A percentile compares a stretch with the other conserved stretches of the same genome.
Conservation (phyloP, 345 rosid species). For the Lepidium sativum region DNA sequence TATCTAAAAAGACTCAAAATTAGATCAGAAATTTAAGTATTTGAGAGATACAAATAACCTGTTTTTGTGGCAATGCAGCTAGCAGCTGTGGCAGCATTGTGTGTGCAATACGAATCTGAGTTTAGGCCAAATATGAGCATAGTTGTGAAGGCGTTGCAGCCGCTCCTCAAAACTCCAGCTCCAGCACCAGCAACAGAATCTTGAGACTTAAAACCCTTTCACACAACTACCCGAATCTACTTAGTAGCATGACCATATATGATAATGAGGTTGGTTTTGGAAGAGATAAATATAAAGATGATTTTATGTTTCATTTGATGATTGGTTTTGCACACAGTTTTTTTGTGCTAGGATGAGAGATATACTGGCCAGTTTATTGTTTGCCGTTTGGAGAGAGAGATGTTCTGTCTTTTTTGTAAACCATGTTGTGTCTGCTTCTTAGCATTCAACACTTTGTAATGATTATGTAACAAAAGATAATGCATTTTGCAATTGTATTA, state of each 20-base stretch:
- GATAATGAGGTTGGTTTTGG: slow-evolving; percentile 1
- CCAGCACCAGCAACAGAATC: slow-evolving; percentile 30
- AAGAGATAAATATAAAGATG: neutral
- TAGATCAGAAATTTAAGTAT: neutral
- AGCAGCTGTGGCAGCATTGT: slow-evolving; percentile 91
- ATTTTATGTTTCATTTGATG: slow-evolving; percentile 15
- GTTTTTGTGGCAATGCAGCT: slow-evolving; percentile 38
- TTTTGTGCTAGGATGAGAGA: slow-evolving; percentile 21
- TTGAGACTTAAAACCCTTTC: neutral
- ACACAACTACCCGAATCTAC: neutral
- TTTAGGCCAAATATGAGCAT: slow-evolving; percentile 95
- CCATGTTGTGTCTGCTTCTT: too few species aligned
- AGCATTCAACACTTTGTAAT: too few species aligned
- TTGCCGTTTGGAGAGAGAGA: slow-evolving; percentile 3
- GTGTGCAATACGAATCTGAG: slow-evolving; percentile 89
- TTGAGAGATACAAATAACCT: neutral
- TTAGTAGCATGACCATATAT: neutral
- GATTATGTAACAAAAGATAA: too few species aligned
- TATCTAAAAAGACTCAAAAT: neutral
- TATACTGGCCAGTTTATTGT: slow-evolving; percentile 7
- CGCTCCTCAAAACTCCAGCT: slow-evolving; percentile 54
- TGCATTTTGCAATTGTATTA: too few species aligned
- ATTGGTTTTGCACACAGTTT: slow-evolving; percentile 23
- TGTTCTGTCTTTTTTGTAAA: too few species aligned
- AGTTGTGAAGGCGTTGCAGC: slow-evolving; percentile 90